These are phyloP conservation scores for Trichoderma gamsii DNA, from an alignment of 495 filamentous ascomycete genomes.

Conservation along the genomic window DNA sequence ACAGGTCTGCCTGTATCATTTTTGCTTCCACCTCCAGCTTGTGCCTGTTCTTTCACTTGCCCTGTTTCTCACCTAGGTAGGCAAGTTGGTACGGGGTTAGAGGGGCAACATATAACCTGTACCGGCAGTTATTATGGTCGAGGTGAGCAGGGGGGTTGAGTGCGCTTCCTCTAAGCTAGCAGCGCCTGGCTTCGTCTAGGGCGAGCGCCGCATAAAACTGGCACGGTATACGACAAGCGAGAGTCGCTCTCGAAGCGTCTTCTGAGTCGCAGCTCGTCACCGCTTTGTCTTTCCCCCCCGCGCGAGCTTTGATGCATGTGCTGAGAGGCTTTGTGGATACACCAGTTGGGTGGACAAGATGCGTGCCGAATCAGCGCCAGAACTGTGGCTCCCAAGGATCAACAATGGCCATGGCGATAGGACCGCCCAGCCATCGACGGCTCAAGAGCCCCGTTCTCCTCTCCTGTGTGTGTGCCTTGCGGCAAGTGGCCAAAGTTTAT, in stretches of 20 bases:
- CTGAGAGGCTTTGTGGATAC: slow-evolving; percentile 9
- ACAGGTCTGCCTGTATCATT: neutral
- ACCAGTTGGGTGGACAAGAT: slow-evolving; percentile 9
- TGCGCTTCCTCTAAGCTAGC: neutral
- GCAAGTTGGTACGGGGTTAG: neutral
- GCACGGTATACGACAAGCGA: neutral
- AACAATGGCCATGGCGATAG: neutral
- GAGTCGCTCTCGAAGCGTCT: neutral
- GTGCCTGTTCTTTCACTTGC: no score
- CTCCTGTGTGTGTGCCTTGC: slow-evolving; percentile 14
- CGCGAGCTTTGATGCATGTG: slow-evolving; percentile 1
- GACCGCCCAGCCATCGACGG: neutral
- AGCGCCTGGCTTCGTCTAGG: neutral
- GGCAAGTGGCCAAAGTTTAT: slow-evolving; percentile 8
- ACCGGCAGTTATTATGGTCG: no score
- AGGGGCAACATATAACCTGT: neutral
- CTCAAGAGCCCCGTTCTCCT: neutral
- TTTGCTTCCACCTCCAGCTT: neutral
- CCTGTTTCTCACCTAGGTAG: no score
- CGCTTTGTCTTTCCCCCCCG: neutral
- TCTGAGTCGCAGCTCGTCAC: neutral
- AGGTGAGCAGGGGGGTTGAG: no score
- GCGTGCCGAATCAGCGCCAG: slow-evolving; percentile 5
- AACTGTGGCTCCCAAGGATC: neutral
- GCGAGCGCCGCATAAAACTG: neutral